Evolutionary conservation across 2,329 filamentous ascomycete genomes (phyloP).

Genomic region (Chrysosporium queenslandicum): DNA sequence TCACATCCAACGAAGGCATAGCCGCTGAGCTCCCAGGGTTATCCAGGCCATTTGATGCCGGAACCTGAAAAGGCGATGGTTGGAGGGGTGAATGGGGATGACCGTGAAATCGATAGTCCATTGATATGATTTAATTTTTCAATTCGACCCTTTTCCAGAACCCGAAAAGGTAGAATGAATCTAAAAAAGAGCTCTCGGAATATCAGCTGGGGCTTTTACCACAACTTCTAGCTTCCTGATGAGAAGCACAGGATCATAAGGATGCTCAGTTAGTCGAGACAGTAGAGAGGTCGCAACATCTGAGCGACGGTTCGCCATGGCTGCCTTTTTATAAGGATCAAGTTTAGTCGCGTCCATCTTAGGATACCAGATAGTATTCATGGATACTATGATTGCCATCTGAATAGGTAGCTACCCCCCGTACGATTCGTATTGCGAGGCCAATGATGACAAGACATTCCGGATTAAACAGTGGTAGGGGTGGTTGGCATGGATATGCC

Average conservation of each 20-base stretch:
- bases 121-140: not conserved
- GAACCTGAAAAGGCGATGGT: conserved; percentile 12
- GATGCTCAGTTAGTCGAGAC: no score
- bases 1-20: not conserved
- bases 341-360: not conserved
- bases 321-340: not conserved
- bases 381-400: not conserved
- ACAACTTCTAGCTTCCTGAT: no score
- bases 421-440: not conserved
- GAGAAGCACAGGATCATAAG: no score
- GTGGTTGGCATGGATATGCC: not conserved
- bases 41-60: not conserved
- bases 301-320: not conserved
- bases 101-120: conserved; percentile 3
- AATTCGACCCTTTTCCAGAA: not conserved
- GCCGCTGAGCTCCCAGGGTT: not conserved
- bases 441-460: not conserved
- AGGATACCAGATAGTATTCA: not conserved
- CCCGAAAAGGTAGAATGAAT: not conserved
- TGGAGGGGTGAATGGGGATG: conserved; percentile 18
- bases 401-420: not conserved
- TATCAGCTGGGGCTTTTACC: not conserved
- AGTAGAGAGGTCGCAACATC: no score
- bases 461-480: not conserved
- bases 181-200: not conserved